These are phyloP conservation scores for Entomortierella parvispora DNA, from an alignment of 192 early-diverging fungal species.

Conservation along the genomic window DNA sequence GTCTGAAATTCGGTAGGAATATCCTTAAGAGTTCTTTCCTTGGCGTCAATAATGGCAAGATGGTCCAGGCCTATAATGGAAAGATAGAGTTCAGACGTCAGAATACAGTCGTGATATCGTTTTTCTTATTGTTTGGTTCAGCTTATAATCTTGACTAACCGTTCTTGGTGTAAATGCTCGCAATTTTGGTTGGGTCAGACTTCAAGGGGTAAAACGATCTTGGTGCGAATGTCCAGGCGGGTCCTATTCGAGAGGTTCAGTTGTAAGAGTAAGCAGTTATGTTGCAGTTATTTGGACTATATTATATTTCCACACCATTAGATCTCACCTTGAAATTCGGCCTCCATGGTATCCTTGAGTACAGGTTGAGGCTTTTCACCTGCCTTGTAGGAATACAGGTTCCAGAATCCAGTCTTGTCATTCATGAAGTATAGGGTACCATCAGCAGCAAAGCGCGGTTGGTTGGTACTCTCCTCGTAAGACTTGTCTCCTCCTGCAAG, in stretches of 20 bases:
- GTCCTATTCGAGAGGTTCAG: constrained; percentile 10
- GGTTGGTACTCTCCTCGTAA: constrained; percentile 56
- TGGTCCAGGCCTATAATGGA: constrained; percentile 10
- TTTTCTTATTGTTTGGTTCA: background rate
- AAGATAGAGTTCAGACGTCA: background rate
- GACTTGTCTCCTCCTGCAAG: constrained; percentile 38
- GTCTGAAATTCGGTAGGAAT: constrained; percentile 36
- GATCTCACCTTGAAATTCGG: constrained; percentile 68
- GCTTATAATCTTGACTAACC: constrained; percentile 8
- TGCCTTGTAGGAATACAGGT: constrained; percentile 64
- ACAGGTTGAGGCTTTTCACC: constrained; percentile 41
- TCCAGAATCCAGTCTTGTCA: constrained; percentile 81
- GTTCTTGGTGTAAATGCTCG: constrained; percentile 40
- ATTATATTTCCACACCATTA: too few species aligned
- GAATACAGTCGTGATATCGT: background rate
- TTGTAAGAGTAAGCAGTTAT: background rate
- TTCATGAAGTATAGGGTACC: constrained; percentile 70
- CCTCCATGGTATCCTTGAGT: constrained; percentile 58
- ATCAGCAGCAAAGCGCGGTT: constrained; percentile 68
- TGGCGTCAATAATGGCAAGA: constrained; percentile 32
- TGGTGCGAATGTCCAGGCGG: constrained; percentile 35
- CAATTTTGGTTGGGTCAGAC: constrained; percentile 52
- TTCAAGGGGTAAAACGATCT: constrained; percentile 44
- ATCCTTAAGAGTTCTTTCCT: constrained; percentile 32
- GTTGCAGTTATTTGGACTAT: background rate